These are phyloP conservation scores for Guillardia theta DNA, from an alignment of 78 protist species.

Conservation along the genomic window DNA sequence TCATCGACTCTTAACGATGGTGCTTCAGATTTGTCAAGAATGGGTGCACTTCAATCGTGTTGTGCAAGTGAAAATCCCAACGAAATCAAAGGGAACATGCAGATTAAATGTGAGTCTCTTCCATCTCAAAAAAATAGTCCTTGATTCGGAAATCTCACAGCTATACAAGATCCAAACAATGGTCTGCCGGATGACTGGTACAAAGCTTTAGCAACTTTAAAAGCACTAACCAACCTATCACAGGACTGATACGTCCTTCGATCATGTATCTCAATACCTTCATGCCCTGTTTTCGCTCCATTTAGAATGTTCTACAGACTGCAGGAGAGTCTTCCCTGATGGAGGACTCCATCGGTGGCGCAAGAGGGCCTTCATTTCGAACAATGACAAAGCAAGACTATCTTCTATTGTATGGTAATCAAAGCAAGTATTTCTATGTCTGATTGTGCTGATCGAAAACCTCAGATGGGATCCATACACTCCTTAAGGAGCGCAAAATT, in stretches of 20 bases:
- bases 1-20: too few relatives aligned
- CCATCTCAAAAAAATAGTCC: too few relatives aligned
- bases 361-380: background rate
- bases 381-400: constrained; percentile 2
- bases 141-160: too few relatives aligned
- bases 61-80: too few relatives aligned
- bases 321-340: background rate
- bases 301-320: background rate
- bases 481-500: background rate
- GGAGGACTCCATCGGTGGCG: background rate
- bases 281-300: background rate
- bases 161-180: background rate
- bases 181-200: background rate
- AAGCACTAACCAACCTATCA: too few relatives aligned
- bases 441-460: background rate
- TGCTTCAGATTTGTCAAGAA: too few relatives aligned
- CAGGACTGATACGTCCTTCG: background rate
- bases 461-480: constrained; percentile 18
- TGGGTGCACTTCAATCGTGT: too few relatives aligned
- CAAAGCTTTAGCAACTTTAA: too few relatives aligned
- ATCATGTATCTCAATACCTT: background rate
- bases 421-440: background rate
- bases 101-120: too few relatives aligned
- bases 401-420: background rate
- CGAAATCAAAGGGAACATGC: too few relatives aligned